Conservation (phyloP, 257 asterid genomes). For the Catharanthus roseus region DNA sequence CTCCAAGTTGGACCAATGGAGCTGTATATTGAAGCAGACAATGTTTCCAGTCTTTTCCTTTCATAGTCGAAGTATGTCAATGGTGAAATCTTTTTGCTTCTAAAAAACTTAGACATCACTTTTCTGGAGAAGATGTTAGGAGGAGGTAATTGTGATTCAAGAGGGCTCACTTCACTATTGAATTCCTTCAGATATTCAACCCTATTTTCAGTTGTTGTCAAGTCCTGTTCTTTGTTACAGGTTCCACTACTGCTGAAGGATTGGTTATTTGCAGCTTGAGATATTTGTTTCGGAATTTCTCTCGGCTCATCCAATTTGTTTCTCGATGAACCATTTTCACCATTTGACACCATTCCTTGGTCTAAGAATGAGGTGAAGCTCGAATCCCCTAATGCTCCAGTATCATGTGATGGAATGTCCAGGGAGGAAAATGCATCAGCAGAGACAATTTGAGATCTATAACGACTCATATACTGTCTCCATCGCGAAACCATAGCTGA, state of each 20-base stretch:
- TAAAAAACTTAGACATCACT: slow-evolving; percentile 68
- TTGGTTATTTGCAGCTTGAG: slow-evolving; percentile 28
- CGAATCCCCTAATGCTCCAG: slow-evolving; percentile 33
- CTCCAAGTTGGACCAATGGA: slow-evolving; percentile 28
- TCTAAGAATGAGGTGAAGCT: slow-evolving; percentile 19
- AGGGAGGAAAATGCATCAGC: slow-evolving; percentile 27
- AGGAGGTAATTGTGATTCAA: slow-evolving; percentile 84
- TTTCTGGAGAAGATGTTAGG: slow-evolving; percentile 66
- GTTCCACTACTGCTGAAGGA: slow-evolving; percentile 22
- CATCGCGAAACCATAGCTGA: slow-evolving; percentile 85
- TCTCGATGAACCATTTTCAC: slow-evolving; percentile 31
- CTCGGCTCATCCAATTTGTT: slow-evolving; percentile 22
- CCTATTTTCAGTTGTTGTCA: slow-evolving; percentile 21
- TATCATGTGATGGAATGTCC: slow-evolving; percentile 28
- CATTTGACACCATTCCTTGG: slow-evolving; percentile 26
- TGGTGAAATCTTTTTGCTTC: slow-evolving; percentile 61
- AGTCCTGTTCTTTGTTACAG: slow-evolving; percentile 23
- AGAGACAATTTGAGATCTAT: slow-evolving; percentile 22
- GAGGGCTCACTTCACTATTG: slow-evolving; percentile 50
- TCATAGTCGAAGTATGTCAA: slow-evolving; percentile 53
- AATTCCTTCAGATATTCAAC: slow-evolving; percentile 27
- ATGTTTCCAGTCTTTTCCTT: slow-evolving; percentile 42
- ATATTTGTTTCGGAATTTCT: slow-evolving; percentile 24
- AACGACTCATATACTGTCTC: slow-evolving; percentile 67
- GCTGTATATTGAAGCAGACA: slow-evolving; percentile 38